These are phyloP conservation scores for Quercus tomentella DNA, from an alignment of 331 rosid genomes.

Conservation along the genomic window DNA sequence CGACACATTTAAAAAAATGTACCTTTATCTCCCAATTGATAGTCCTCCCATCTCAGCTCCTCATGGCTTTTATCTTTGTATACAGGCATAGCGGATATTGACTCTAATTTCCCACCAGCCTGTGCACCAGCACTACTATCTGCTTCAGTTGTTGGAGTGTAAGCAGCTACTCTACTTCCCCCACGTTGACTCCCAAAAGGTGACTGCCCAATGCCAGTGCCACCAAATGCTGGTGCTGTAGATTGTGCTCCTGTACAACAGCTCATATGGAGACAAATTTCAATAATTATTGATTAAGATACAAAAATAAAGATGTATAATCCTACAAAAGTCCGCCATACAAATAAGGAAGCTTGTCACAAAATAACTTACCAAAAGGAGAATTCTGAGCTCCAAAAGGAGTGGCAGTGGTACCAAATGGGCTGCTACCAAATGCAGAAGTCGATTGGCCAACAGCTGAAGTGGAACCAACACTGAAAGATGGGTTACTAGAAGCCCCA, in stretches of 20 bases:
- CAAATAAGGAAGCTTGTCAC: background rate
- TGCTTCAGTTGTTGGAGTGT: slow-evolving; percentile 71
- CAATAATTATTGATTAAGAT: slow-evolving; percentile 12
- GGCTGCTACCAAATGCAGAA: slow-evolving; percentile 11
- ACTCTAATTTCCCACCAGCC: slow-evolving; percentile 49
- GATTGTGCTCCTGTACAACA: slow-evolving; percentile 61
- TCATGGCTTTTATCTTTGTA: slow-evolving; percentile 94
- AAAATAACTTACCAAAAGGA: slow-evolving; percentile 46
- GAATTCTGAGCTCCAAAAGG: too few species aligned
- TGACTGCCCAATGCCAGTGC: slow-evolving; percentile 45
- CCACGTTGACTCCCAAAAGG: slow-evolving; percentile 67
- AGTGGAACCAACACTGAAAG: slow-evolving; percentile 62
- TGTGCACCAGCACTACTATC: slow-evolving; percentile 26
- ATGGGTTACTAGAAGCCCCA: slow-evolving; percentile 68
- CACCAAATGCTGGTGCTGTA: slow-evolving; percentile 51
- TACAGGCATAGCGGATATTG: slow-evolving; percentile 85
- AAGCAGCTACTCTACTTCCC: slow-evolving; percentile 77
- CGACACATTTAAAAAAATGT: background rate
- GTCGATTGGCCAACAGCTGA: slow-evolving; percentile 77
- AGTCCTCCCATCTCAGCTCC: slow-evolving; percentile 97
- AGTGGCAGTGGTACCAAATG: too few species aligned
- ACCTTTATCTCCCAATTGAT: slow-evolving; percentile 94
- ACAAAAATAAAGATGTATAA: background rate
- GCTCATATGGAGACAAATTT: slow-evolving; percentile 4
- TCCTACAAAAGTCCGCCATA: background rate